Base-by-base conservation (phyloP, 1,284 basidiomycete species). In the Mrakiaceae sp. region DNA sequence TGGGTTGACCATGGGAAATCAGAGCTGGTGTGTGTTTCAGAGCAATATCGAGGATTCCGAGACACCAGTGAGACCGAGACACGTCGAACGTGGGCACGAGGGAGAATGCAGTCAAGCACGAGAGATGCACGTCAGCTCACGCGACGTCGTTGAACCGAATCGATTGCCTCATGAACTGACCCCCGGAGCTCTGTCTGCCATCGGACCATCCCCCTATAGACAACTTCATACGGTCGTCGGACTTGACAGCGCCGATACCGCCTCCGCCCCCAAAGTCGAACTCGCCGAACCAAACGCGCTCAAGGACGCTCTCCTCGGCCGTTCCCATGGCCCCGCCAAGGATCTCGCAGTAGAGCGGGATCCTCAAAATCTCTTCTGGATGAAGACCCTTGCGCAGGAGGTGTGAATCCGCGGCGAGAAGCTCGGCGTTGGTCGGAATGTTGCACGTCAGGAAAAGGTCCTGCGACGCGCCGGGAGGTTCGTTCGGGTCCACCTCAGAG, bases 261-360 rank as follows among this genome's bases (percentile, higher is more conserved):
- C 58, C 46, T 27, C 6, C 49, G 12, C 48, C 48, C 10, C 39
- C 39, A 12, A 47, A 65, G 52, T 60, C 43, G 27, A 65, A 60
- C 40, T 60, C 60, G 27, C 64, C 64, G 39, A 61, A 65, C 64
- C 64, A 65, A 14, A 65, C 54, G 8, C 64, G 40, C 51, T 65
- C 58, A 7, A 65, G 27, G 9, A 65, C 64, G 12, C 44, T 10
- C 59, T 61, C 64, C 27, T 27, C 27, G 27, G 27, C 27, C 27
- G 27, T 27, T 1, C 27, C 27, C 27, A 27, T 27, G 4, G 49
- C 16, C 43, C 39, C 39, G 42, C 57, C 56, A 2, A 65, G 48
- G 6, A 65, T 59, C 64, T 65, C 64, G 52, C 59, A 61, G 39
- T 56, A 60, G 9, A 65, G 42, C 3, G 50, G 50, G 49, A 60